Evolutionary conservation across 257 asterid species (phyloP).

Genomic region (Scutellaria baicalensis): DNA sequence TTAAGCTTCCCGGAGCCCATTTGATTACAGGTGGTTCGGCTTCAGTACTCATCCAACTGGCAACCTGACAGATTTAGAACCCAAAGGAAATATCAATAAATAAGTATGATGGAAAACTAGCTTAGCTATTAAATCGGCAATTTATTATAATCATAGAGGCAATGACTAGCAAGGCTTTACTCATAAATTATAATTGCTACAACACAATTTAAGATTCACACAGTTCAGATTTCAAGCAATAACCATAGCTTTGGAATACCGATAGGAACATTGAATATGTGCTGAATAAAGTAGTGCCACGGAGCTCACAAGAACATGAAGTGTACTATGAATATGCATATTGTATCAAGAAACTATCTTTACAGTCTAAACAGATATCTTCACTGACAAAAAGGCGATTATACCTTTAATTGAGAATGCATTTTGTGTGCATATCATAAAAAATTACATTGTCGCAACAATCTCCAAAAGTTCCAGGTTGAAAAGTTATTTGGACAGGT

Average conservation of each 20-base stretch:
- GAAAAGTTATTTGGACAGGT: not conserved
- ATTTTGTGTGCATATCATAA: not conserved
- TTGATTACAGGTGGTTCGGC: conserved; percentile 81
- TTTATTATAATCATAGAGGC: not conserved
- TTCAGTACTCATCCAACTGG: conserved; percentile 94
- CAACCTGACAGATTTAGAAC: conserved; percentile 42
- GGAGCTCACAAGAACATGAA: not conserved
- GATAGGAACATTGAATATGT: not conserved
- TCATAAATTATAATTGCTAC: not conserved
- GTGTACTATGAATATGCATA: not conserved
- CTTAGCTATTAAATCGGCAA: not conserved
- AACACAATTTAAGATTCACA: not conserved
- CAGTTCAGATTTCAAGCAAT: not conserved
- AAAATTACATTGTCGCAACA: not conserved
- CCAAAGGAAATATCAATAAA: not conserved
- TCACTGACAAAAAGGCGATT: not conserved
- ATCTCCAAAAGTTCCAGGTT: not conserved
- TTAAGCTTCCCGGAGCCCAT: conserved; percentile 94
- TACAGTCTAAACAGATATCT: not conserved
- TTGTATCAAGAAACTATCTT: not conserved
- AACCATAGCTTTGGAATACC: not conserved
- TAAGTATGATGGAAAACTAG: too few relatives aligned
- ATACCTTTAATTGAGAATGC: not conserved
- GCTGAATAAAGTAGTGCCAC: not conserved
- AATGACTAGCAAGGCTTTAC: not conserved